Conservation (phyloP, 129 eudicot genomes). For the Escallonia rubra region DNA sequence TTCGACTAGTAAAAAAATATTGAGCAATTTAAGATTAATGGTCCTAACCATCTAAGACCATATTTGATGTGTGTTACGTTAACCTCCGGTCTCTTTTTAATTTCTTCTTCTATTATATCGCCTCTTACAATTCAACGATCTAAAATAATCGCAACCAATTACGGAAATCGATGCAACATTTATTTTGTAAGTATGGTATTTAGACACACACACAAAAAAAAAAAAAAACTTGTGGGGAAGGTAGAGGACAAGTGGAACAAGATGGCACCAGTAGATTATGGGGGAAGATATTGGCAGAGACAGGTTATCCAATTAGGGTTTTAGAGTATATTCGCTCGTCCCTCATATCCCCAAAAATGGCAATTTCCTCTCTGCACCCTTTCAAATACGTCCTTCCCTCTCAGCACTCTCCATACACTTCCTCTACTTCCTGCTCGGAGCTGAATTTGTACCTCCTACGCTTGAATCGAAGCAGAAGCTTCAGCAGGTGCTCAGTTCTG, state of each 20-base stretch:
- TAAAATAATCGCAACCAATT: too few species aligned
- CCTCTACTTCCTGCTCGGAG: too few species aligned
- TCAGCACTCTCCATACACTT: constrained; percentile 17
- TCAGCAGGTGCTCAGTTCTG: constrained; percentile 23
- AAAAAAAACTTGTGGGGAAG: too few species aligned
- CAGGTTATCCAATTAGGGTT: constrained; percentile 33
- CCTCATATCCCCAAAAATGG: constrained; percentile 29
- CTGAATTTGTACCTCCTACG: too few species aligned
- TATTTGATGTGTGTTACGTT: too few species aligned
- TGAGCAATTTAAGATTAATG: too few species aligned
- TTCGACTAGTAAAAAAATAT: too few species aligned
- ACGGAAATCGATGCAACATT: too few species aligned
- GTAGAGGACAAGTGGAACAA: background rate
- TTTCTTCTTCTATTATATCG: too few species aligned
- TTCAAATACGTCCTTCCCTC: constrained; percentile 17
- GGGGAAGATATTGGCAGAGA: background rate
- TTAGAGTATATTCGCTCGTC: constrained; percentile 34
- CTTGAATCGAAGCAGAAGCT: background rate
- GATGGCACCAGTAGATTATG: background rate
- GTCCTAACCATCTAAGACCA: too few species aligned
- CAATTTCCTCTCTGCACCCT: constrained; percentile 31
- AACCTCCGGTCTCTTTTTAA: too few species aligned
- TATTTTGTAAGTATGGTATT: background rate
- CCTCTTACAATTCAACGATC: too few species aligned
- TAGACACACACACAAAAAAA: background rate